phyloP scores from a whole-genome alignment of 176 grass and related monocot species.

The Dactylis glomerata region DNA sequence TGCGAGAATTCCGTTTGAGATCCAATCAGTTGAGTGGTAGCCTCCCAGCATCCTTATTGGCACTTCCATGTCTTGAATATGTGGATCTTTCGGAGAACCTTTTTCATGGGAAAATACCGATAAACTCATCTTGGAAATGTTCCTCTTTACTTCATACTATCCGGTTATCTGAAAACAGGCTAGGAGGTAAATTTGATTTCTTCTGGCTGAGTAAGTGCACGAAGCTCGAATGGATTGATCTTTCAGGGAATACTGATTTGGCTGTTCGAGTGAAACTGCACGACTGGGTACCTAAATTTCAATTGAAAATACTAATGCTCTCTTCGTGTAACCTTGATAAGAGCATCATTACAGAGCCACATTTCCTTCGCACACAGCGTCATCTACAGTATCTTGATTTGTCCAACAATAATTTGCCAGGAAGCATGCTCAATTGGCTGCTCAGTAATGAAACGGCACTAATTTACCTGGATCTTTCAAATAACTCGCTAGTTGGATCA shows the following conservation, averaged over 20 bases:
- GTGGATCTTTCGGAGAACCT: slow-evolving; percentile 13
- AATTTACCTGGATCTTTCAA: slow-evolving; percentile 10
- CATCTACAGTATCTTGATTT: slow-evolving; percentile 26
- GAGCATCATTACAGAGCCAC: not conserved
- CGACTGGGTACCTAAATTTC: slow-evolving; percentile 17
- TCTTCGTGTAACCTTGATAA: slow-evolving; percentile 29
- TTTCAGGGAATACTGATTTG: slow-evolving; percentile 23
- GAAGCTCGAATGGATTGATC: not conserved
- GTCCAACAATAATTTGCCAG: slow-evolving; percentile 28
- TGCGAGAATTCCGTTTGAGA: slow-evolving; percentile 6
- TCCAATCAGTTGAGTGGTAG: not conserved
- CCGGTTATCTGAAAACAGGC: not conserved
- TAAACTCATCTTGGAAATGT: not conserved
- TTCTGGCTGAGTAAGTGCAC: not conserved
- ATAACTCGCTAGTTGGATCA: slow-evolving; percentile 25
- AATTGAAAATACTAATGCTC: not conserved
- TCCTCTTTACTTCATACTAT: slow-evolving; percentile 6
- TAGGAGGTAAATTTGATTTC: not conserved
- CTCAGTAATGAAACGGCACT: slow-evolving; percentile 26
- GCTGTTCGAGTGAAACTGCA: not conserved
- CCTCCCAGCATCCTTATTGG: not conserved
- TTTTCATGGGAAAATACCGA: slow-evolving; percentile 23
- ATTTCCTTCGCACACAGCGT: slow-evolving; percentile 31
- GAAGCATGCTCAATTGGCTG: slow-evolving; percentile 28
- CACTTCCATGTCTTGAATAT: not conserved